Evolutionary conservation across 2,329 filamentous ascomycete species (phyloP).

Genomic region (Cercospora sesami): DNA sequence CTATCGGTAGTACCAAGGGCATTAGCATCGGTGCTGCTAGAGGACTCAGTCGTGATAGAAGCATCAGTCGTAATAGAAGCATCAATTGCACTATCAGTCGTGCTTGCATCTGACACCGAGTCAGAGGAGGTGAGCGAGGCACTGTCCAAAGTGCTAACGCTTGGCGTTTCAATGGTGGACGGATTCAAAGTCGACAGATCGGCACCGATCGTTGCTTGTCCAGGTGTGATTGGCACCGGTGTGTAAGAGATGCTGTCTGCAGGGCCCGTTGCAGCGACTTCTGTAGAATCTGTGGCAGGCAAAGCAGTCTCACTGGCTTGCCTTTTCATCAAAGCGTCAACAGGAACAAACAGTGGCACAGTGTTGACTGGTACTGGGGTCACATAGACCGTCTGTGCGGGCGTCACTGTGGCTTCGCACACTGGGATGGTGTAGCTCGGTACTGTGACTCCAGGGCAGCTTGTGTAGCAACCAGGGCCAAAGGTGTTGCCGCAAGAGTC

Average conservation of each 20-base stretch:
- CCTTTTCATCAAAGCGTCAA: constrained; percentile 7
- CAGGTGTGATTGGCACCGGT: neutral
- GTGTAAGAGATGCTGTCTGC: neutral
- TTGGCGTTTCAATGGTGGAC: neutral
- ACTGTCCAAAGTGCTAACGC: neutral
- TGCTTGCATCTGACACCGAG: neutral
- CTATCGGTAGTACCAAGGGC: neutral
- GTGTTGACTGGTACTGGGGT: constrained; percentile 5
- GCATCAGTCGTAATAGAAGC: neutral
- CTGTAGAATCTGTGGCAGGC: neutral
- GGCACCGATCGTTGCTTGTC: constrained; percentile 4
- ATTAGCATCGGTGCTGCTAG: neutral
- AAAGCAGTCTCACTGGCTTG: neutral
- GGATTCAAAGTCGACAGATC: neutral
- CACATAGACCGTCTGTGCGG: constrained; percentile 3
- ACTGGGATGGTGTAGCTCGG: constrained; percentile 24
- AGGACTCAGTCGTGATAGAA: neutral
- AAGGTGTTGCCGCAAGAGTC: constrained; percentile 29
- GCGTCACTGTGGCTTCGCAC: constrained; percentile 11
- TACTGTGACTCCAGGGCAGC: constrained; percentile 16
- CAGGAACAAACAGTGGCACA: neutral
- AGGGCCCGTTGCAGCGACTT: neutral
- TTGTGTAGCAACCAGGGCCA: constrained; percentile 28
- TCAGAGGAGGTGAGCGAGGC: neutral
- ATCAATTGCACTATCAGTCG: neutral